Base-by-base conservation (phyloP, 805 yeast species). In the Debaryomyces hansenii region DNA sequence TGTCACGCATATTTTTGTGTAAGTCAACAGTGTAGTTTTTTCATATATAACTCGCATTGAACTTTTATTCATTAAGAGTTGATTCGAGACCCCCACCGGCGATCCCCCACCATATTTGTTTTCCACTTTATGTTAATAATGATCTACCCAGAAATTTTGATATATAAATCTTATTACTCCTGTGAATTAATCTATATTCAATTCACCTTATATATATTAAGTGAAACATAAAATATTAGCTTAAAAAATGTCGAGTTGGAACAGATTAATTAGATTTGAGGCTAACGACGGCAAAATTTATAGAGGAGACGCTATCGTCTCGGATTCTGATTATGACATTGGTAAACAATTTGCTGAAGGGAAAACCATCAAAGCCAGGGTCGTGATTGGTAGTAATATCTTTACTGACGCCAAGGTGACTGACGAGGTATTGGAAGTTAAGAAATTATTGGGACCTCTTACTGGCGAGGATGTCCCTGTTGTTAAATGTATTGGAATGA, bases 401-500 rank as follows among this genome's bases (percentile, higher is more conserved):
- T 70, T 77, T 41, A 64, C 60, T 3, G 57, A 58, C 6, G 51
- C 53, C 11, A 58, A 56, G 15, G 65, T 75, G 27, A 76, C 81
- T 16, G 63, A 67, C 18, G 63, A 69, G 10, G 50, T 63, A 11
- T 40, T 55, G 32, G 61, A 33, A 11, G 49, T 52, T 11, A 42
- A 33, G 18, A 45, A 38, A n/a, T 52, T 54, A 16, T 48, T 54
- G 20, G 52, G 52, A 33, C 56, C 57, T 18, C 39, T 54, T 18
- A 42, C 47, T 24, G 40, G 28, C 14, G 49, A 50, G 5, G 49
- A 52, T 28, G 52, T 54, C 20, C 52, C 56, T 10, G 41, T 76
- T 1, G 63, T 79, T 18, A 63, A 82, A 41, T 69, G 75, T 57
- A 66, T 80, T 31, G 84, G 84, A 0, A 66, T 80, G 60, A 80